These are phyloP conservation scores for Penicillium paneum DNA, from an alignment of 2,329 filamentous ascomycete species.

Conservation along the genomic window DNA sequence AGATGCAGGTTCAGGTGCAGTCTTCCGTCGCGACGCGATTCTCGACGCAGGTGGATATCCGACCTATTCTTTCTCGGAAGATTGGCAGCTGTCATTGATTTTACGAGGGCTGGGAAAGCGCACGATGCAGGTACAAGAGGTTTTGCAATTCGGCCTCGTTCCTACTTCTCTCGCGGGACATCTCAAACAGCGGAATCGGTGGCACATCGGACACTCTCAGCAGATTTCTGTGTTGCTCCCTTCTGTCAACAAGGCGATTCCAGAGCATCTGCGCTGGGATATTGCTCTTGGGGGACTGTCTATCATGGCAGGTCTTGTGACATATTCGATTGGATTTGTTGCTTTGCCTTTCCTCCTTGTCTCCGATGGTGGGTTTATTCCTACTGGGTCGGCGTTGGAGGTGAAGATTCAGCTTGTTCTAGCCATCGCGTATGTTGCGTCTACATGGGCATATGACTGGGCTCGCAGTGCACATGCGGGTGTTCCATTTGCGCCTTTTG, in stretches of 20 bases:
- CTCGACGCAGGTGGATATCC: slow-evolving; percentile 34
- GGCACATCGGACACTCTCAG: slow-evolving; percentile 36
- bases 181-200: slow-evolving; percentile 36
- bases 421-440: slow-evolving; percentile 8
- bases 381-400: slow-evolving; percentile 4
- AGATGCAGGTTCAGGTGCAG: slow-evolving; percentile 36
- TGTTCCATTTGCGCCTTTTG: slow-evolving; percentile 23
- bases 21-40: slow-evolving; percentile 33
- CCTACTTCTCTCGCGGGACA: slow-evolving; percentile 36
- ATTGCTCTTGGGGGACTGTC: slow-evolving; percentile 23
- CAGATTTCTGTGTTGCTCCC: slow-evolving; percentile 20
- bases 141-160: slow-evolving; percentile 34
- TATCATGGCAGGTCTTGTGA: slow-evolving; percentile 21
- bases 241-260: slow-evolving; percentile 5
- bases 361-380: slow-evolving; percentile 14
- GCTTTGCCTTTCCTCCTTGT: slow-evolving; percentile 21
- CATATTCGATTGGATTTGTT: slow-evolving; percentile 17
- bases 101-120: slow-evolving; percentile 29
- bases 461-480: slow-evolving; percentile 22
- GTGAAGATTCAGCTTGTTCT: slow-evolving; percentile 15
- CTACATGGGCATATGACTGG: slow-evolving; percentile 23
- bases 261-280: slow-evolving; percentile 14
- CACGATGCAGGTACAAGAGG: slow-evolving; percentile 31
- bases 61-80: slow-evolving; percentile 35
- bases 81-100: slow-evolving; percentile 35